These are phyloP conservation scores for Cladophialophora immunda DNA, from an alignment of 2,329 filamentous ascomycete species.

Conservation along the genomic window DNA sequence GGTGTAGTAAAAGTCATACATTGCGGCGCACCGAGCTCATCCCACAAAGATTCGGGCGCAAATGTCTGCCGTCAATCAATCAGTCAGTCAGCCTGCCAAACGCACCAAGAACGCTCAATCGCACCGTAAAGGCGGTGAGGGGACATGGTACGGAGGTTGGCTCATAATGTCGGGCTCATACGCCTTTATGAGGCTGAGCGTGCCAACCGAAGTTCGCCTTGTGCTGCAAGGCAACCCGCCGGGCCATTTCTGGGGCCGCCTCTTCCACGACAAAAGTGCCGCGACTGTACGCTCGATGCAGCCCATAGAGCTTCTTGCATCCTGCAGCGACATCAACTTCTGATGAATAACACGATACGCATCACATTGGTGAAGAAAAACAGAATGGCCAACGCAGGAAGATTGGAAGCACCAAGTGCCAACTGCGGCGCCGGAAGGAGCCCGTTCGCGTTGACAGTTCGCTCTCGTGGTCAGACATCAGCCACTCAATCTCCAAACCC, in stretches of 20 bases:
- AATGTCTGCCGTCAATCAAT: not conserved
- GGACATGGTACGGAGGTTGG: not conserved
- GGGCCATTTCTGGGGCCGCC: not conserved
- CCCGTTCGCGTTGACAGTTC: not conserved
- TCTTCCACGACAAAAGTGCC: not conserved
- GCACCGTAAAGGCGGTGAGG: too few species aligned
- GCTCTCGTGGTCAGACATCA: too few species aligned
- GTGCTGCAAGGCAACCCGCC: not conserved
- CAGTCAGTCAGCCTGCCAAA: not conserved
- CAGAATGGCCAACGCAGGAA: not conserved
- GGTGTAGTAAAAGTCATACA: conserved; percentile 31
- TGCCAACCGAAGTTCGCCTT: not conserved
- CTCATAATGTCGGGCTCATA: not conserved
- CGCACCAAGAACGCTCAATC: not conserved
- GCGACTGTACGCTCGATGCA: not conserved
- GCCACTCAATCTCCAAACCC: not conserved
- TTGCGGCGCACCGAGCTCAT: not conserved
- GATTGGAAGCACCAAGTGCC: not conserved
- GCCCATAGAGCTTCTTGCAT: not conserved
- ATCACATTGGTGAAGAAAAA: not conserved
- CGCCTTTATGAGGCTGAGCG: conserved; percentile 1
- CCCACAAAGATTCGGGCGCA: not conserved
- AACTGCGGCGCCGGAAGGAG: not conserved
- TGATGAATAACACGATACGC: not conserved
- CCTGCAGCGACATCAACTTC: not conserved